Conservation (phyloP, 768 basidiomycete genomes). For the Termitomyces sp. region DNA sequence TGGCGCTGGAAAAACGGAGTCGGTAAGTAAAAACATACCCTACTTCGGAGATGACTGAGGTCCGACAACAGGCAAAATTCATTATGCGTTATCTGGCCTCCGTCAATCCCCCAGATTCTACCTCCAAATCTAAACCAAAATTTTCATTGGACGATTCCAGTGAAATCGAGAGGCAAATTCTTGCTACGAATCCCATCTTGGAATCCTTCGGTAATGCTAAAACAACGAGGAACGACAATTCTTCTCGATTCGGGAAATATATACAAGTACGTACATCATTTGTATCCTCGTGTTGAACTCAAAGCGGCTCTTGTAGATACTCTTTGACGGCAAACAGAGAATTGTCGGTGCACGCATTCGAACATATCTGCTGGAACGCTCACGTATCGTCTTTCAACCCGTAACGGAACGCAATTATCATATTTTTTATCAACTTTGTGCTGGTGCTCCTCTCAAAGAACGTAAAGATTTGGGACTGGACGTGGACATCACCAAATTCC, state of each 20-base stretch:
- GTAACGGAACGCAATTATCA: conserved; percentile 97
- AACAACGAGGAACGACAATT: conserved; percentile 98
- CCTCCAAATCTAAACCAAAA: conserved; percentile 61
- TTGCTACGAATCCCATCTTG: conserved; percentile 98
- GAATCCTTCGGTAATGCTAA: conserved; percentile 99
- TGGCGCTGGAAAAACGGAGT: conserved; percentile 99
- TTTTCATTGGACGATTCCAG: conserved; percentile 79
- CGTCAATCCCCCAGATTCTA: conserved; percentile 77
- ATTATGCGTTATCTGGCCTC: conserved; percentile 99
- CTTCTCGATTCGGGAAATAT: conserved; percentile 98
- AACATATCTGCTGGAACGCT: conserved; percentile 96
- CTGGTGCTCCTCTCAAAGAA: conserved; percentile 92
- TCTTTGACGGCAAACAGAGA: conserved; percentile 93
- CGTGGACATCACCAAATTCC: conserved; percentile 79
- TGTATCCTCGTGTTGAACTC: not conserved
- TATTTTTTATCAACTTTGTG: conserved; percentile 99
- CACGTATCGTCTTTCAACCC: conserved; percentile 96
- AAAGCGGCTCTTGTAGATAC: conserved; percentile 55
- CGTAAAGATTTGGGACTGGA: conserved; percentile 92
- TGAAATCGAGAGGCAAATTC: conserved; percentile 94
- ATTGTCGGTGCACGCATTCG: conserved; percentile 99
- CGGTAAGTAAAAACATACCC: conserved; percentile 39
- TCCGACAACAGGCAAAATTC: conserved; percentile 73
- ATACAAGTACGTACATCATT: conserved; percentile 69
- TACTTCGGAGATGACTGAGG: conserved; percentile 3